Evolutionary conservation across 371 early-diverging fungal genomes (phyloP).

Genomic region (Saksenaea vasiformis): DNA sequence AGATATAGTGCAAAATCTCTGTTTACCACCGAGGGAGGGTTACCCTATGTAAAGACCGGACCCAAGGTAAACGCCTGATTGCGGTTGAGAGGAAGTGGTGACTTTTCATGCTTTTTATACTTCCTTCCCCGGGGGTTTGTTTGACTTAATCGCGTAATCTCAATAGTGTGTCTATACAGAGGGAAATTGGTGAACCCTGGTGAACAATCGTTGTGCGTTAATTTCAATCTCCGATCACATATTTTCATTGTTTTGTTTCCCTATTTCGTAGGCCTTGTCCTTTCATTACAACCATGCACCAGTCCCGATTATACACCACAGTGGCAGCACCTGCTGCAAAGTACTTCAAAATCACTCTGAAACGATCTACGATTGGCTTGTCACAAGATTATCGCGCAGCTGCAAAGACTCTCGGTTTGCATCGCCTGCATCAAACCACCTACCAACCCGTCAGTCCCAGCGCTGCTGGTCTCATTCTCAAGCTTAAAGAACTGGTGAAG

Average conservation of each 20-base stretch:
- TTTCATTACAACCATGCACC: slow-evolving; percentile 18
- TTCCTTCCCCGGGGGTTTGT: too few species aligned
- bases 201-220: too few species aligned
- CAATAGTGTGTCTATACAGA: too few species aligned
- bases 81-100: too few species aligned
- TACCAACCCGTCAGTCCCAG: slow-evolving; percentile 63
- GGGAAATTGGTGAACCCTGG: too few species aligned
- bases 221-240: neutral
- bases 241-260: neutral
- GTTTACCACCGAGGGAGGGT: too few species aligned
- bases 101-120: too few species aligned
- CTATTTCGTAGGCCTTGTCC: neutral
- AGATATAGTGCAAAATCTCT: too few species aligned
- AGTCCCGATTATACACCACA: slow-evolving; percentile 36
- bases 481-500: slow-evolving; percentile 79
- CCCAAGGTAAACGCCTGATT: too few species aligned
- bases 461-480: slow-evolving; percentile 77
- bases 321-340: slow-evolving; percentile 33
- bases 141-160: too few species aligned
- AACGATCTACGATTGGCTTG: slow-evolving; percentile 63
- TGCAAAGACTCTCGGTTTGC: slow-evolving; percentile 59
- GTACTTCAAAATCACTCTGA: slow-evolving; percentile 61
- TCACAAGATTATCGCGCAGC: slow-evolving; percentile 54
- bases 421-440: slow-evolving; percentile 57
- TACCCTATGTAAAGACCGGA: too few species aligned